Base-by-base conservation (phyloP, 139 green algal genomes). In the Picochlorum sp. region DNA sequence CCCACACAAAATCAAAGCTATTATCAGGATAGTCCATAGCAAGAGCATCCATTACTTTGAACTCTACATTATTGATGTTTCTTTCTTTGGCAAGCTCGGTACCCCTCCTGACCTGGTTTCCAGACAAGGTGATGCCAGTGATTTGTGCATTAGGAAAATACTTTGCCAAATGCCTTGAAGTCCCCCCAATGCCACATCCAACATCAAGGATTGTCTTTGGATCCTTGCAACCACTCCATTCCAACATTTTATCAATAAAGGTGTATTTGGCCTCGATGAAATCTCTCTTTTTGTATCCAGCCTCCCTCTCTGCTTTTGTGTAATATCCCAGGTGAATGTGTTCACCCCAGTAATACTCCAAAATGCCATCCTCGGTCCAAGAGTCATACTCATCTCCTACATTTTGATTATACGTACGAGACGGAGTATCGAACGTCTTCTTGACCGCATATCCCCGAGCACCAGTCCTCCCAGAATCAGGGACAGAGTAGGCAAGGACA, bases 301-400 rank as follows among this genome's bases (percentile, higher is more conserved):
- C 41, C 13, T 56, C 58, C 5, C 80, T 72, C 71, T 95, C 87
- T 63, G 83, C 68, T 20, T 93, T 84, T 3, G 56, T 90, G 71
- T 97, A 97, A 60, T 92, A 91, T 3, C 91, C 91, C 51, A 97
- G 65, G 62, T 97, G 91, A 62, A 97, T 97, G 78, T 97, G 91
- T 66, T 97, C 91, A 9, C 91, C 91, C 91, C 91, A 97, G 68
- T 89, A 91, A 67, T 88, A 81, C 70, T 91, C 83, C 10, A 91
- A 60, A n/a, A 92, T 68, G 32, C 85, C 85, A 59, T 92, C 85
- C 20, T 77, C 71, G 16, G 90, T 96, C 91, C 91, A 97, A 26
- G 82, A 81, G 66, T 97, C 88, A 63, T 97, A 97, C 68, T 95
- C 89, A 20, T 92, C 56, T 10, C 90, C 90, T 18, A 97, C 91